Conservation (phyloP, 2,329 filamentous ascomycete genomes). For the Pseudophaeomoniella oleicola region DNA sequence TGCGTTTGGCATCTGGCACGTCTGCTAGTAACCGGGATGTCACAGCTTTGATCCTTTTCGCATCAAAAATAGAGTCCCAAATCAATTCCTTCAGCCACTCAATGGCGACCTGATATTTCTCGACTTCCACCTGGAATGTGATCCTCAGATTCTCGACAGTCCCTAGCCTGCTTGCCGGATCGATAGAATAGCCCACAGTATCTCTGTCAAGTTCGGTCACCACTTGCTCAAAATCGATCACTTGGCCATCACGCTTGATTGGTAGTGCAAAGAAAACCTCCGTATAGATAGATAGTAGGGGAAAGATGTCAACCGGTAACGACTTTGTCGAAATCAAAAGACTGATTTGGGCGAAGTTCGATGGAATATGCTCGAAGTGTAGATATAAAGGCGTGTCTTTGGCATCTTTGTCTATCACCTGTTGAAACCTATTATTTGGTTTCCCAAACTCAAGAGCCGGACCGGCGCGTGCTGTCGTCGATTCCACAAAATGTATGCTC, state of each 20-base stretch:
- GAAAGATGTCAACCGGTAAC: slow-evolving; percentile 69
- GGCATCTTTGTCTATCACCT: slow-evolving; percentile 56
- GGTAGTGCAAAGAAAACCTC: slow-evolving; percentile 94
- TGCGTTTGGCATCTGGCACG: slow-evolving; percentile 81
- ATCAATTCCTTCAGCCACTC: slow-evolving; percentile 75
- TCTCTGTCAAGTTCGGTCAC: slow-evolving; percentile 84
- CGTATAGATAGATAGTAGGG: slow-evolving; percentile 68
- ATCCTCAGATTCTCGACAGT: slow-evolving; percentile 73
- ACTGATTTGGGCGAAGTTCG: slow-evolving; percentile 78
- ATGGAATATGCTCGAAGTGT: slow-evolving; percentile 91
- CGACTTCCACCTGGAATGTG: slow-evolving; percentile 70
- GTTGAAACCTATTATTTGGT: slow-evolving; percentile 55
- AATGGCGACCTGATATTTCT: slow-evolving; percentile 73
- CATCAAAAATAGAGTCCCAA: slow-evolving; percentile 79
- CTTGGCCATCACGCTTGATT: slow-evolving; percentile 59
- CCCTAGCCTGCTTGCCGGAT: slow-evolving; percentile 51
- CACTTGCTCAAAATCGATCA: slow-evolving; percentile 77
- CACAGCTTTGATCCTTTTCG: slow-evolving; percentile 45
- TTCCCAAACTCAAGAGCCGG: slow-evolving; percentile 57
- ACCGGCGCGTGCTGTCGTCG: slow-evolving; percentile 70
- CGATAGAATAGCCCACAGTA: slow-evolving; percentile 70
- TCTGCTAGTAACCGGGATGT: slow-evolving; percentile 77
- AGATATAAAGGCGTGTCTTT: slow-evolving; percentile 63
- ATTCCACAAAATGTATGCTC: slow-evolving; percentile 89
- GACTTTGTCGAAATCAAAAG: slow-evolving; percentile 65